Evolutionary conservation across 176 grass and related monocot genomes (phyloP).

Genomic region (Oryza nivara): DNA sequence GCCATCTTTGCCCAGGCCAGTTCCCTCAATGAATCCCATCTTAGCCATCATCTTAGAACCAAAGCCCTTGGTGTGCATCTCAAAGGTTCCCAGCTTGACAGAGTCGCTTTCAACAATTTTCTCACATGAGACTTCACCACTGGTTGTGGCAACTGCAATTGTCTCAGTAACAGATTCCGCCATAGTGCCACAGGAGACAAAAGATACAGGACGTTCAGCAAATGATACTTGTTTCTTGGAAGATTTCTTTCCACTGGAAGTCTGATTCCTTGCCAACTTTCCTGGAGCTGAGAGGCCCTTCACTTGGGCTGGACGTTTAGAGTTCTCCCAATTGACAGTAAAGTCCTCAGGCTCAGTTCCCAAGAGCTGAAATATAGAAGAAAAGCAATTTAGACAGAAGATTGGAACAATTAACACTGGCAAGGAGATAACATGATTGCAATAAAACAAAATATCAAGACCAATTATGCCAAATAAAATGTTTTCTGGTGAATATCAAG

Average conservation of each 20-base stretch:
- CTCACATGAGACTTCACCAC: conserved; percentile 32
- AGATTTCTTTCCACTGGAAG: conserved; percentile 48
- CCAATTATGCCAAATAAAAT: background rate
- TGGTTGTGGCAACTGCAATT: conserved; percentile 44
- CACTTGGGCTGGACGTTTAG: conserved; percentile 40
- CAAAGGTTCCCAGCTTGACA: conserved; percentile 65
- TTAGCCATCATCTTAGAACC: conserved; percentile 98
- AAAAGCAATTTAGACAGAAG: conserved; percentile 7
- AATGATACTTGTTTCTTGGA: conserved; percentile 46
- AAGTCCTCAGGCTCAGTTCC: conserved; percentile 65
- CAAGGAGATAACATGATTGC: conserved; percentile 16
- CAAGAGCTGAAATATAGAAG: conserved; percentile 58
- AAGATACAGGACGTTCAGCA: conserved; percentile 69
- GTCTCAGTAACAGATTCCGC: conserved; percentile 49
- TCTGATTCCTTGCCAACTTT: conserved; percentile 46
- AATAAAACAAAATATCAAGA: background rate
- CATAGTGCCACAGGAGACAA: conserved; percentile 78
- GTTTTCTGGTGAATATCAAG: background rate
- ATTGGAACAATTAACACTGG: conserved; percentile 10
- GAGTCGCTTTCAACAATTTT: conserved; percentile 42
- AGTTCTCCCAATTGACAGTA: conserved; percentile 48
- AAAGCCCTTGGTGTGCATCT: conserved; percentile 89
- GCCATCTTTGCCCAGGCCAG: conserved; percentile 81
- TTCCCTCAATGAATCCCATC: conserved; percentile 89
- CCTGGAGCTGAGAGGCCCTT: conserved; percentile 42